Base-by-base conservation (phyloP, 73 alveolate species). In the Blepharisma japonicum region DNA sequence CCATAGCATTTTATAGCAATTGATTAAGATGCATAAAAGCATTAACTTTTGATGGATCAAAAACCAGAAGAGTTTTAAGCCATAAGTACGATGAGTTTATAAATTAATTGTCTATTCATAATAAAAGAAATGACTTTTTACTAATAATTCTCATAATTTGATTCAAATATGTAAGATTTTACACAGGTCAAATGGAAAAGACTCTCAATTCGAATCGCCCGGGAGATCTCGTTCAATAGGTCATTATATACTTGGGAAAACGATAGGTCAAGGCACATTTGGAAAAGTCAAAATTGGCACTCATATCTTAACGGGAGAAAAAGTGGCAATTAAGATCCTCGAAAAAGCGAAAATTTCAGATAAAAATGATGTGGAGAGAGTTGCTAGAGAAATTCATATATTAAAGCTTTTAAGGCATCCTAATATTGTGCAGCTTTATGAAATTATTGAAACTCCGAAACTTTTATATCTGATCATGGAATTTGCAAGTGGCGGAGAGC, bases 401-500 rank as follows among this genome's bases (percentile, higher is more conserved):
- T 81, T 94, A 42, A 92, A 92, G 89, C 79, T 89, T 45, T 91
- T 94, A 8, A 87, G 93, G 49, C 99, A 92, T 85, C 93, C 94
- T 79, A 81, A 94, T 81, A 78, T 94, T 6, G 93, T 87, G 8
- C 83, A 88, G 78, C 89, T 94, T 68, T 94, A 92, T 68, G 93
- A 83, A 55, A 83, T 83, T 72, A 51, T 1, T 53, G 27, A 20
- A 53, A 53, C 18, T n/a, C 23, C 18, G 68, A 20, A n/a, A 53
- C 71, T 72, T 23, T 81, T 7, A 32, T 78, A 47, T 78, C 56
- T 83, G 21, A 83, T 94, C 48, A 94, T 94, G 97, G 98, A 94
- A 68, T 94, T 82, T 77, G 96, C 94, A 51, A 68, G 90, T 14
- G 96, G 95, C 39, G 98, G 98, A 7, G 98, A 94, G 80, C 88